Evolutionary conservation across 2,329 filamentous ascomycete species (phyloP).

Genomic region (Graphilbum ipis-grandicollis): DNA sequence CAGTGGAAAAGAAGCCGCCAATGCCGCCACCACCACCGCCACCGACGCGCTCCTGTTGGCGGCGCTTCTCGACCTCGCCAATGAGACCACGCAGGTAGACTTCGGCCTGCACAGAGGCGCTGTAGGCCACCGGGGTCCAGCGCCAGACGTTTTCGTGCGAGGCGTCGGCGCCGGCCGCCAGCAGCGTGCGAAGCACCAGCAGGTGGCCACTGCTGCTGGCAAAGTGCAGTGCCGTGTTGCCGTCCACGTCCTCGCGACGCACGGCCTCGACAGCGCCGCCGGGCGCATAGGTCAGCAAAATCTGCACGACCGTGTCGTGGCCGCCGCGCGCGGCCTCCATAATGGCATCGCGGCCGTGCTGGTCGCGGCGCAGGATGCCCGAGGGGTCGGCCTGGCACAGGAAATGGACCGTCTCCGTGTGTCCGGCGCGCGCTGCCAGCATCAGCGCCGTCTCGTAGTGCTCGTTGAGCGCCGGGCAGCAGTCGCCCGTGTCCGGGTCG

Average conservation of each 20-base stretch:
- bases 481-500: constrained; percentile 7
- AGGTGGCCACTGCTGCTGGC: constrained; percentile 69
- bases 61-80: constrained; percentile 49
- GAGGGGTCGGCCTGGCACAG: constrained; percentile 47
- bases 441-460: constrained; percentile 67
- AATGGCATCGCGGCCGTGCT: constrained; percentile 52
- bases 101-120: constrained; percentile 65
- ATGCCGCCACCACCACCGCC: too few species aligned
- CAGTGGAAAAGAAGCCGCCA: too few species aligned
- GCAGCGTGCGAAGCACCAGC: constrained; percentile 56
- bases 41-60: constrained; percentile 13
- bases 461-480: constrained; percentile 58
- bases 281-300: constrained; percentile 43
- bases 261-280: constrained; percentile 35
- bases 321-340: constrained; percentile 45
- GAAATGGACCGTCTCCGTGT: constrained; percentile 56
- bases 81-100: constrained; percentile 69
- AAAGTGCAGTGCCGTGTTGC: constrained; percentile 80
- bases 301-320: constrained; percentile 47
- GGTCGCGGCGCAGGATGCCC: constrained; percentile 48
- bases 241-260: constrained; percentile 44
- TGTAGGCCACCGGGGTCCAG: constrained; percentile 75
- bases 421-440: constrained; percentile 52
- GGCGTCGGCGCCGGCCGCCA: constrained; percentile 63
- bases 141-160: constrained; percentile 55